Conservation (phyloP, 2,329 filamentous ascomycete species). For the Aspergillus amoenus region DNA sequence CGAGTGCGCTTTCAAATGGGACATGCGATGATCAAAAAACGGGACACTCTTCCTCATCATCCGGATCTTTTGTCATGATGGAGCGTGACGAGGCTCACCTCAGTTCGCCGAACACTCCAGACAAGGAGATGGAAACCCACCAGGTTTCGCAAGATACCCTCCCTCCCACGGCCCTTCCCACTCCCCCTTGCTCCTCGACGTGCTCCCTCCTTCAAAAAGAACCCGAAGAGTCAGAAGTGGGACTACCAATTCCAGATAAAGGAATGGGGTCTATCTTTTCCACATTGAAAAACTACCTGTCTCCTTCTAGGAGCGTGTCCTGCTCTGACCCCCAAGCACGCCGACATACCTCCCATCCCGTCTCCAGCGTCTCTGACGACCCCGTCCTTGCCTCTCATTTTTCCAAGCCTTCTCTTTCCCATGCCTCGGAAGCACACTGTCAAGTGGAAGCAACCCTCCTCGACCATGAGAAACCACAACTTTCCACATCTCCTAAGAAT, state of each 20-base stretch:
- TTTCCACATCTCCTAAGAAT: conserved; percentile 46
- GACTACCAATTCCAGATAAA: conserved; percentile 37
- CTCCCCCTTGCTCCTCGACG: conserved; percentile 45
- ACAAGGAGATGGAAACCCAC: conserved; percentile 25
- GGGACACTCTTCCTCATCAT: conserved; percentile 32
- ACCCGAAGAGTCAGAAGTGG: conserved; percentile 41
- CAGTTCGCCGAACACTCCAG: conserved; percentile 29
- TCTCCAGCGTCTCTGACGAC: conserved; percentile 64
- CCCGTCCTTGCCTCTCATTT: conserved; percentile 67
- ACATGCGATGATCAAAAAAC: conserved; percentile 25
- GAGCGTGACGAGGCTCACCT: conserved; percentile 36
- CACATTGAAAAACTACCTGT: conserved; percentile 47
- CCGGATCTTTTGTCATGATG: conserved; percentile 45
- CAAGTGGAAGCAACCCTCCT: conserved; percentile 53
- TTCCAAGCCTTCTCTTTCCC: conserved; percentile 63
- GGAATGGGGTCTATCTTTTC: conserved; percentile 43
- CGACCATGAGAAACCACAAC: conserved; percentile 42
- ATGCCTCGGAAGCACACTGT: conserved; percentile 48
- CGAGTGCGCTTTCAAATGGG: conserved; percentile 24
- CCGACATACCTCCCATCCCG: conserved; percentile 53
- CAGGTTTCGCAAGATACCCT: conserved; percentile 30
- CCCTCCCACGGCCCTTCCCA: conserved; percentile 39
- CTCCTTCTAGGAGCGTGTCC: conserved; percentile 33
- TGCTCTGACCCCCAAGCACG: conserved; percentile 36
- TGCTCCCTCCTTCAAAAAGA: conserved; percentile 46